Evolutionary conservation across 2,329 filamentous ascomycete species (phyloP), one percentile per base, ranked within the genome.

Genomic region (Ophidiomyces ophidiicola): DNA sequence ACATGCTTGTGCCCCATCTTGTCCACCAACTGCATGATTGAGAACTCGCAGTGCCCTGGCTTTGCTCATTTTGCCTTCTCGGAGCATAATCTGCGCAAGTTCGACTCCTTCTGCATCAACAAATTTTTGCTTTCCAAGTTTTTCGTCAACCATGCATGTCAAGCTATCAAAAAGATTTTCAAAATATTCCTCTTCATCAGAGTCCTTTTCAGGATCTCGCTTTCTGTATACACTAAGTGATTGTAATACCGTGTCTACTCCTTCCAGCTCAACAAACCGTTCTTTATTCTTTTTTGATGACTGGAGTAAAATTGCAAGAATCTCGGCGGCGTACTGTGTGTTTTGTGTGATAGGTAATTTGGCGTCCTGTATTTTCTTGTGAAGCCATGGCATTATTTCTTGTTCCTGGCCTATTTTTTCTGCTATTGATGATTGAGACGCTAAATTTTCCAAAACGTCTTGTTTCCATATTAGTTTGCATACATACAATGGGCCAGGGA

Each of bases 261-360:
- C 80, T 45, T 93, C 78, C 1, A 80, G 62, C 19, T 65, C 59
- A 25, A 74, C 72, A 4, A 94, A 65, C 32, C 70, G 70, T 15
- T 63, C 63, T 31, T 82, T 68, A 51, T 85, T 86, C 25, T 71
- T 61, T 0, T 71, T 48, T 3, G 82, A 84, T 1, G 77, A 76
- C 58, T 94, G 87, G 12, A 88, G 70, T 6, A 98, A 65, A 39
- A 98, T 90, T 8, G 88, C 86, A 2, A 98, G 68, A 5, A 96
- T 75, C 61, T 98, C 90, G 11, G 88, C 85, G 0, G 86, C 75
- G 57, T 96, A 98, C 57, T 94, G 88, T 57, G 90, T 93, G 57
- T 98, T 98, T 56, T 98, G 90, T 4, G 76, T 71, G 1, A 92
- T 74, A 0, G 69, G 66, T 3, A 64, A 65, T 56, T 94, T 85